Evolutionary conservation across 441 rosid genomes (phyloP).

Genomic region (Omphalea diandra): DNA sequence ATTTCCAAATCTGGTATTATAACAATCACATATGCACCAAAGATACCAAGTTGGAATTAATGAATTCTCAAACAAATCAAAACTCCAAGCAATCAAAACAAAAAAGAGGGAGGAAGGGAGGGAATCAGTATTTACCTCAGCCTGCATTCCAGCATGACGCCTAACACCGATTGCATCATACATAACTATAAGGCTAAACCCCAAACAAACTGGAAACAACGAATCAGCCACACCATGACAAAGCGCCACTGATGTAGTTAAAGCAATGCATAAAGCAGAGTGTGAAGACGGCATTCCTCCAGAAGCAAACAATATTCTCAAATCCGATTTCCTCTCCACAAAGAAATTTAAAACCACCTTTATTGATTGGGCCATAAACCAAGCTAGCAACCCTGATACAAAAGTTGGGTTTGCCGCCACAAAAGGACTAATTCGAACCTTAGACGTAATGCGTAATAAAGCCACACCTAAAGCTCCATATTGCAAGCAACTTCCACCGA

Average conservation of each 20-base stretch:
- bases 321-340: constrained; percentile 87
- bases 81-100: background rate
- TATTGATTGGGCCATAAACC: constrained; percentile 66
- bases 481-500: constrained; percentile 34
- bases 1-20: no score
- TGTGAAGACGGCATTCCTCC: constrained; percentile 99
- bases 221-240: constrained; percentile 91
- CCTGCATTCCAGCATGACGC: constrained; percentile 98
- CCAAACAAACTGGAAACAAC: constrained; percentile 88
- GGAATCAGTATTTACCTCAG: constrained; percentile 51
- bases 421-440: constrained; percentile 71
- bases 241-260: constrained; percentile 89
- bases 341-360: constrained; percentile 67
- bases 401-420: constrained; percentile 87
- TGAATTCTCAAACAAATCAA: background rate
- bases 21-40: no score
- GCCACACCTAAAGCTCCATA: constrained; percentile 66
- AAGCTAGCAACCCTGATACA: constrained; percentile 69
- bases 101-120: background rate
- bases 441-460: constrained; percentile 68
- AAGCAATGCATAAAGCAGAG: constrained; percentile 84
- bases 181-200: constrained; percentile 93
- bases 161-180: constrained; percentile 93
- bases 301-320: constrained; percentile 61
- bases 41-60: no score